Percentiles rank a stretch among this genome's conserved stretches.
These are phyloP conservation scores for Saccharomyces mikatae DNA, from an alignment of 805 yeast species.

Conservation along the genomic window DNA sequence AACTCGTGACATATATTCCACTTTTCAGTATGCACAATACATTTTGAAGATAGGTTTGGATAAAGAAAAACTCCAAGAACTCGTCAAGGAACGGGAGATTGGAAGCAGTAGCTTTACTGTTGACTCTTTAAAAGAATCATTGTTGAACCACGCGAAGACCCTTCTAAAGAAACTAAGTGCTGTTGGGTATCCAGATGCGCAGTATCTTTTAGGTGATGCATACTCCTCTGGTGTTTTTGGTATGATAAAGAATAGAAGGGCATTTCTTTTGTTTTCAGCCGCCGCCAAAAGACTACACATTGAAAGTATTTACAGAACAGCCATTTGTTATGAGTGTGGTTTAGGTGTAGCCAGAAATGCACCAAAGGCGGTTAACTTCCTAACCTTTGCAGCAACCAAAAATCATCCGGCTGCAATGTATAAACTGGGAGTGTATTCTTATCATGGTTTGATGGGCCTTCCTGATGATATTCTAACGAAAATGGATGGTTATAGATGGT, in stretches of 20 bases:
- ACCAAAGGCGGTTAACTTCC: constrained; percentile 68
- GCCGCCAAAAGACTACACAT: constrained; percentile 89
- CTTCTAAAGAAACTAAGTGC: constrained; percentile 63
- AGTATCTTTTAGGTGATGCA: constrained; percentile 80
- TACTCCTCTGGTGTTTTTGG: constrained; percentile 76
- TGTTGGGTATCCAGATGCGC: constrained; percentile 78
- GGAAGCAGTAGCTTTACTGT: background rate
- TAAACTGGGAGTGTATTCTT: constrained; percentile 78
- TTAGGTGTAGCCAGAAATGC: constrained; percentile 83
- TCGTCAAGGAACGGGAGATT: background rate
- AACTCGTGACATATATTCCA: constrained; percentile 72
- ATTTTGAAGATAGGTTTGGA: constrained; percentile 77
- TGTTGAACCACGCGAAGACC: constrained; percentile 64
- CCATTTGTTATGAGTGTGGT: constrained; percentile 86
- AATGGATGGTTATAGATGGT: constrained; percentile 83
- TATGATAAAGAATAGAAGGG: constrained; percentile 64
- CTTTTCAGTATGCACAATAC: constrained; percentile 85
- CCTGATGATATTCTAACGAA: constrained; percentile 55
- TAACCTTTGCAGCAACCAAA: constrained; percentile 75
- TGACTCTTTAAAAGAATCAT: constrained; percentile 36
- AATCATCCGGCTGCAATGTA: constrained; percentile 93
- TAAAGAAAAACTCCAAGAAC: constrained; percentile 29
- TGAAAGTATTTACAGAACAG: constrained; percentile 82
- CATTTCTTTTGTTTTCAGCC: constrained; percentile 64
- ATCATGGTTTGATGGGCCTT: constrained; percentile 74